These are phyloP conservation scores for Daedaleopsis sinensis DNA, from an alignment of 768 basidiomycete genomes.

Conservation along the genomic window DNA sequence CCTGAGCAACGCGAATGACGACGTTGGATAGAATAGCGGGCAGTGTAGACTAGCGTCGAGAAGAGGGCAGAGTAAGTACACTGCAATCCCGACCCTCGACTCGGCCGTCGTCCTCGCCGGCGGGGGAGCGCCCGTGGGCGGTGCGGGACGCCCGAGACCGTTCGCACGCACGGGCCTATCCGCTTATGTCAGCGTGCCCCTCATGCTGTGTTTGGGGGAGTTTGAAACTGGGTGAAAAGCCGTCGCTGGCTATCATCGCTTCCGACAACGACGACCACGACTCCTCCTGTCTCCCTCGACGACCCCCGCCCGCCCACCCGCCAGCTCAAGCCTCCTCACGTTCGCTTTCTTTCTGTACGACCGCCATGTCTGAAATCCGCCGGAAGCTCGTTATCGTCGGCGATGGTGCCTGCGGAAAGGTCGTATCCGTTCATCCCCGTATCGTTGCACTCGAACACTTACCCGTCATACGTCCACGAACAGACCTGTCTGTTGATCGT, in stretches of 20 bases:
- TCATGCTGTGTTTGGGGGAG: slow-evolving; percentile 21
- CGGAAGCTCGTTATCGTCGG: slow-evolving; percentile 99
- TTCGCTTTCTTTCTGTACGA: slow-evolving; percentile 9
- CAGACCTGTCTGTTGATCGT: slow-evolving; percentile 94
- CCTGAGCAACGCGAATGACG: too few relatives aligned
- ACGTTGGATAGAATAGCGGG: not conserved
- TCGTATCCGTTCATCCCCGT: slow-evolving; percentile 30
- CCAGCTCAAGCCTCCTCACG: slow-evolving; percentile 9
- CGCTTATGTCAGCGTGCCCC: slow-evolving; percentile 15
- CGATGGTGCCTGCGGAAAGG: slow-evolving; percentile 97
- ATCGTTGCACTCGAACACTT: slow-evolving; percentile 18
- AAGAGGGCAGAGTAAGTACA: not conserved
- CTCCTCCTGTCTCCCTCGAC: slow-evolving; percentile 13
- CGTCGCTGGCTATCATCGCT: slow-evolving; percentile 28
- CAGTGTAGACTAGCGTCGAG: not conserved
- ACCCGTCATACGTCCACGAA: slow-evolving; percentile 14
- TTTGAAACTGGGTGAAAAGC: slow-evolving; percentile 26
- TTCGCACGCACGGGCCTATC: slow-evolving; percentile 29
- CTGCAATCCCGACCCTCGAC: not conserved
- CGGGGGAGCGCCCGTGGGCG: slow-evolving; percentile 1
- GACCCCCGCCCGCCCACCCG: slow-evolving; percentile 9
- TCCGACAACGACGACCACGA: slow-evolving; percentile 20
- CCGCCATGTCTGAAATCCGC: slow-evolving; percentile 91
- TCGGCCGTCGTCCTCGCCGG: not conserved
- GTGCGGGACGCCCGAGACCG: slow-evolving; percentile 1